Base-by-base conservation (phyloP, 371 early-diverging fungal genomes). In the Choanephora cucurbitarum region DNA sequence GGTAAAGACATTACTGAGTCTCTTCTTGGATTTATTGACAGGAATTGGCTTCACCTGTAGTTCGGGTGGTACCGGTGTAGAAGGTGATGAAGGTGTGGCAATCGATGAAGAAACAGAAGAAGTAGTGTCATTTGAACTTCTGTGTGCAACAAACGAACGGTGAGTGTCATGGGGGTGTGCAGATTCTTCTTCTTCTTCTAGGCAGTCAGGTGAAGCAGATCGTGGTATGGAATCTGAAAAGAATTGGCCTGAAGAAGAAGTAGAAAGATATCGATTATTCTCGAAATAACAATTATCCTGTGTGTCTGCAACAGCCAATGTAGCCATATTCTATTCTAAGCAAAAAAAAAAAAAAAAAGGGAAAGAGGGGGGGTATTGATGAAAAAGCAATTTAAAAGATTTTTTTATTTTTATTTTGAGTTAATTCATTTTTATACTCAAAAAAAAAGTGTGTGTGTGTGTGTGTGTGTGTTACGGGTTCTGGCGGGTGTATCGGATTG, bases 121-220 rank as follows among this genome's bases (percentile, higher is more conserved):
- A 8, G 39, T 18, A 23, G 65, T 64, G 40, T 64, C 65, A 39
- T 60, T 64, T 9, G 65, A 59, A 37, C 65, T 60, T 64, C 55
- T 46, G 18, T 52, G 44, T 54, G 49, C 34, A 17, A 34, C 54
- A 11, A 58, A 37, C 13, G 59, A 40, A 34, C 49, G 34, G 10
- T 48, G 22, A 3, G 14, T 31, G 19, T 58, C 50, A 49, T 58
- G 54, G 41, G 58, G 45, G 18, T 58, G 53, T 17, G 47, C 48
- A 37, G 44, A 18, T 2, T 15, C 18, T 33, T 7, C 28, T 28
- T 28, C 28, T 28, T 28, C 28, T 28, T 50, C 52, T 2, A 58
- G n/a, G 15, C 45, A 63, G 18, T 63, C 58, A 40, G 62, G 62
- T 33, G 62, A 64, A 24, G 19, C 37, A 21, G 64, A 64, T 55